phyloP scores from a whole-genome alignment of 805 yeast species.

The Saccharomycopsis sp. region DNA sequence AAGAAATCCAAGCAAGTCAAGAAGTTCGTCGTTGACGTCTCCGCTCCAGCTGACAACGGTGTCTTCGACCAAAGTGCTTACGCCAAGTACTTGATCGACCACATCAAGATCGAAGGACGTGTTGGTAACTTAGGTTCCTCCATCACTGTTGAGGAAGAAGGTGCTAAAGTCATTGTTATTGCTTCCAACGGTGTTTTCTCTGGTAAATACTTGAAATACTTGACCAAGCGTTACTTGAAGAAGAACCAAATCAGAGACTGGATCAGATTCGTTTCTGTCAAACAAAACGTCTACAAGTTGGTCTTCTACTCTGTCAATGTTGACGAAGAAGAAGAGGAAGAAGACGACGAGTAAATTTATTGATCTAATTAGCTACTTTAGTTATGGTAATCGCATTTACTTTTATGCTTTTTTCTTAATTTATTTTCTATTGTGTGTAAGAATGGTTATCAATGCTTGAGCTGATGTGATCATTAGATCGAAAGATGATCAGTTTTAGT shows the following conservation, averaged over 20 bases:
- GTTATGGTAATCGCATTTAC: background rate
- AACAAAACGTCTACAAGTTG: constrained; percentile 93
- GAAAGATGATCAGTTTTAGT: no score
- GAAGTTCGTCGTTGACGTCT: constrained; percentile 91
- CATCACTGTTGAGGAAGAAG: constrained; percentile 81
- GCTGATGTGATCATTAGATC: no score
- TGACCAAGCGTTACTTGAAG: constrained; percentile 99
- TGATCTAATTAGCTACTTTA: constrained; percentile 5
- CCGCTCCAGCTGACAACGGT: constrained; percentile 96
- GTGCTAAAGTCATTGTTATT: constrained; percentile 83
- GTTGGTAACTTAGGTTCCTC: constrained; percentile 96
- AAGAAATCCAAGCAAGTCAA: constrained; percentile 76
- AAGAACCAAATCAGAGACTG: constrained; percentile 99
- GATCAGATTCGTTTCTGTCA: constrained; percentile 97
- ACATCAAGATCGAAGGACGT: constrained; percentile 97
- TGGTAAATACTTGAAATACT: constrained; percentile 99
- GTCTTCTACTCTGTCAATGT: constrained; percentile 98
- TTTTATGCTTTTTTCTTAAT: no score
- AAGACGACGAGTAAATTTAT: constrained; percentile 28
- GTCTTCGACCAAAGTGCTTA: constrained; percentile 96
- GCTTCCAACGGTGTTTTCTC: constrained; percentile 91
- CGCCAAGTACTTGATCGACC: constrained; percentile 97
- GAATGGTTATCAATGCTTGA: no score
- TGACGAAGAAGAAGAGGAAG: constrained; percentile 85
- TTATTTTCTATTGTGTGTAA: background rate